Percentiles rank a stretch among this genome's conserved stretches.
These are phyloP conservation scores for Coniochaeta pulveracea DNA, from an alignment of 2,329 filamentous ascomycete species.

Conservation along the genomic window DNA sequence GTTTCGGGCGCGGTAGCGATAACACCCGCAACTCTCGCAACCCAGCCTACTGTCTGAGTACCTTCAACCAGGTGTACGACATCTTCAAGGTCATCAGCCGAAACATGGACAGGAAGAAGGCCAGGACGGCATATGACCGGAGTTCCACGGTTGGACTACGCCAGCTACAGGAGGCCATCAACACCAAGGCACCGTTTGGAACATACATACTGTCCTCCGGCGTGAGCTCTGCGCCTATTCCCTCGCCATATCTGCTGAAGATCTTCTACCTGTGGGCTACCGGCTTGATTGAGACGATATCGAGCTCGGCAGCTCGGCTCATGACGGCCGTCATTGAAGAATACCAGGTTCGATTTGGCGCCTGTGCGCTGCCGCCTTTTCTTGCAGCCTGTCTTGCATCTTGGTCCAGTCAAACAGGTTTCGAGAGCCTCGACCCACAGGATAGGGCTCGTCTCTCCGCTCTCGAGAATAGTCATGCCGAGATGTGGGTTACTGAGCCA, in stretches of 20 bases:
- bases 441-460: constrained; percentile 4
- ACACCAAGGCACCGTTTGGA: constrained; percentile 12
- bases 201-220: constrained; percentile 10
- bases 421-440: constrained; percentile 8
- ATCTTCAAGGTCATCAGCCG: constrained; percentile 24
- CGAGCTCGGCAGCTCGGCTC: constrained; percentile 7
- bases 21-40: constrained; percentile 14
- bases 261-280: constrained; percentile 15
- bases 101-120: constrained; percentile 6
- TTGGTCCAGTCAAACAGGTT: constrained; percentile 8
- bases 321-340: constrained; percentile 13
- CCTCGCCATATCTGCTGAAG: constrained; percentile 15
- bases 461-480: background rate
- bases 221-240: constrained; percentile 11
- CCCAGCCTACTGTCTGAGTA: constrained; percentile 24
- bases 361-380: constrained; percentile 14
- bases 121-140: constrained; percentile 7
- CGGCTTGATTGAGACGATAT: constrained; percentile 9
- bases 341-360: constrained; percentile 14
- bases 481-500: background rate
- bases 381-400: constrained; percentile 13
- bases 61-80: constrained; percentile 29
- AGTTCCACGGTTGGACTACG: constrained; percentile 3
- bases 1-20: constrained; percentile 18
- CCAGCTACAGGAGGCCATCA: constrained; percentile 11